These are phyloP conservation scores for Candida ipomoeae DNA, from an alignment of 805 yeast genomes.

Conservation along the genomic window DNA sequence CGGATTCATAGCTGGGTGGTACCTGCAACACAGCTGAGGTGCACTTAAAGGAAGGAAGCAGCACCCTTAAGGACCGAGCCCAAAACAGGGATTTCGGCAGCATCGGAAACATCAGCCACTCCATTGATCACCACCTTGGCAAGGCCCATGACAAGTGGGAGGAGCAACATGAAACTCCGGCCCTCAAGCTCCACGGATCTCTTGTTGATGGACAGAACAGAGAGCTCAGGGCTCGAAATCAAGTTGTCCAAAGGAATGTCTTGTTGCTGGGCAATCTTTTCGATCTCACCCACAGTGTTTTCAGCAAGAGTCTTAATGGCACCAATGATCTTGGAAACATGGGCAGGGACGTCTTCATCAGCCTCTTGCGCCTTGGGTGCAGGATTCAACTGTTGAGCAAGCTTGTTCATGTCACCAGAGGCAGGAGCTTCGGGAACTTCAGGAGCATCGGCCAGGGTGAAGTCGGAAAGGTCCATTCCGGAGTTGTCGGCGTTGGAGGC, in stretches of 20 bases:
- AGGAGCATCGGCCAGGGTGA: background rate
- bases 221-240: background rate
- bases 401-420: background rate
- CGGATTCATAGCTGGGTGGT: no score
- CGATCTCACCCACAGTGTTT: background rate
- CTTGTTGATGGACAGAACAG: background rate
- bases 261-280: background rate
- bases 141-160: background rate
- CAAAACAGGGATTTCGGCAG: background rate
- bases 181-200: background rate
- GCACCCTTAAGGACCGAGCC: background rate
- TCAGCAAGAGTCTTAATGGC: slow-evolving; percentile 1
- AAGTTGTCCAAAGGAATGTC: background rate
- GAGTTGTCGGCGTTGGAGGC: background rate
- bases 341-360: background rate
- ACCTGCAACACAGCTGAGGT: background rate
- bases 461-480: background rate
- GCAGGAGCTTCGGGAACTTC: background rate
- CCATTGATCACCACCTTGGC: background rate
- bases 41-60: background rate
- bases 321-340: background rate
- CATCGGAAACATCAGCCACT: background rate
- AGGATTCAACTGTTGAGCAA: background rate
- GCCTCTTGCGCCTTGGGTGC: no score
- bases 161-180: background rate